Base-by-base conservation (phyloP, 345 rosid genomes). In the Punica granatum region DNA sequence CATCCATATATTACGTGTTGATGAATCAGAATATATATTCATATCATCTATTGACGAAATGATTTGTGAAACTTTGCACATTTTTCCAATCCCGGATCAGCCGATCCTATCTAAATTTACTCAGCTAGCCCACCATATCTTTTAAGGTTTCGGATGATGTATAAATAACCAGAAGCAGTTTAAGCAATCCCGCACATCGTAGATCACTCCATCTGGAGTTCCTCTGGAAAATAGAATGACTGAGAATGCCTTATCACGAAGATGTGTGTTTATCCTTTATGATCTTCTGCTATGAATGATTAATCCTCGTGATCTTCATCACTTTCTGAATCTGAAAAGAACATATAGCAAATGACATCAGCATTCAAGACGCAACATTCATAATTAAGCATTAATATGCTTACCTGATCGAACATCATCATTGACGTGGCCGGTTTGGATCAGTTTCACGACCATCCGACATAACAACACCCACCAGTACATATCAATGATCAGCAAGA, bases 381-480 rank as follows among this genome's bases (percentile, higher is more conserved):
- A 44, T 69, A 0, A 21, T 21, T 32, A 0, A 37, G 30, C 26
- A 41, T 56, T 21, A 12, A 31, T 21, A 19, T 23, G 18, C 83
- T 70, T 74, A 88, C 92, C 94, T 25, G 94, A 88, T 67, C 94
- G 84, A 65, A 86, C 87, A 77, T 90, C 94, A 60, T 88, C 86
- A 11, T 80, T 73, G 51, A 92, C 79, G 67, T 79, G 76, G 77
- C 95, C 91, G 68, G 83, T 79, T 39, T 70, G 77, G 68, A 92
- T 76, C 84, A 83, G 96, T 61, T 67, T 51, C 59, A 75, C 76
- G 39, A 87, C 71, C 96, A 92, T 87, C 66, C 84, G 70, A 69
- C 77, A 51, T 79, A 88, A 80, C 81, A 90, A 73, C 64, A 65
- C 74, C 89, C 93, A 88, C 96, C 97, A 92, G 82, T 92, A 88